Conservation (phyloP, 1,284 basidiomycete species). For the Apiotrichum gracile region DNA sequence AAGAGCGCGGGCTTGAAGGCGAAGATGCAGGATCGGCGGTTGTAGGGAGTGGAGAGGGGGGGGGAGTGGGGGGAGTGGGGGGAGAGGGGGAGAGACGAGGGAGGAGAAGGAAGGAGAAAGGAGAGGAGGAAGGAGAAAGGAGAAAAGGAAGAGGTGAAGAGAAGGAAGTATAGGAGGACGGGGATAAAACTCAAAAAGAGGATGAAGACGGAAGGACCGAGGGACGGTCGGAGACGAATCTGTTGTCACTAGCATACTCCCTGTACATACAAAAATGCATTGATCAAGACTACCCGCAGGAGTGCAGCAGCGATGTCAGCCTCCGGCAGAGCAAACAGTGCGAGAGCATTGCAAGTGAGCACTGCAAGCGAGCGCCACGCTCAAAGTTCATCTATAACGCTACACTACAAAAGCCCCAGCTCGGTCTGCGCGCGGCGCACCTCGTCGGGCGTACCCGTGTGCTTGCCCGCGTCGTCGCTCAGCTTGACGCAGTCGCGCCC, state of each 20-base stretch:
- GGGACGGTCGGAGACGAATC: neutral
- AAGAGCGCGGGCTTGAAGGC: constrained; percentile 5
- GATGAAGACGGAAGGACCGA: neutral
- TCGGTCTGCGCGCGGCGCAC: constrained; percentile 36
- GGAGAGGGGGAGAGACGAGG: neutral
- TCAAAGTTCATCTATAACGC: too few species aligned
- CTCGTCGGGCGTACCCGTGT: constrained; percentile 40
- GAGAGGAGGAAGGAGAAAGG: neutral
- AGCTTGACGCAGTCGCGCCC: constrained; percentile 77
- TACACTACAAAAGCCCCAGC: constrained; percentile 22
- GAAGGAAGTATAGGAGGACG: neutral
- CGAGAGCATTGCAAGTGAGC: too few species aligned
- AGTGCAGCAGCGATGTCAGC: too few species aligned
- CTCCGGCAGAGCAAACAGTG: too few species aligned
- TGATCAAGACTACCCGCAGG: too few species aligned
- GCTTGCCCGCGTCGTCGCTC: constrained; percentile 78
- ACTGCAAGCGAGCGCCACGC: too few species aligned
- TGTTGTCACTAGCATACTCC: neutral
- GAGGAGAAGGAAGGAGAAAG: neutral
- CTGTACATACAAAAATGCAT: neutral
- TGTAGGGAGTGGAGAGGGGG: neutral
- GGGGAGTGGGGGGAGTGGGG: neutral
- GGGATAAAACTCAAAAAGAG: neutral
- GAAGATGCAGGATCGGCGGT: constrained; percentile 8
- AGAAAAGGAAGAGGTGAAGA: neutral